Conservation (phyloP, 306 rosid species). For the Glycyrrhiza uralensis region DNA sequence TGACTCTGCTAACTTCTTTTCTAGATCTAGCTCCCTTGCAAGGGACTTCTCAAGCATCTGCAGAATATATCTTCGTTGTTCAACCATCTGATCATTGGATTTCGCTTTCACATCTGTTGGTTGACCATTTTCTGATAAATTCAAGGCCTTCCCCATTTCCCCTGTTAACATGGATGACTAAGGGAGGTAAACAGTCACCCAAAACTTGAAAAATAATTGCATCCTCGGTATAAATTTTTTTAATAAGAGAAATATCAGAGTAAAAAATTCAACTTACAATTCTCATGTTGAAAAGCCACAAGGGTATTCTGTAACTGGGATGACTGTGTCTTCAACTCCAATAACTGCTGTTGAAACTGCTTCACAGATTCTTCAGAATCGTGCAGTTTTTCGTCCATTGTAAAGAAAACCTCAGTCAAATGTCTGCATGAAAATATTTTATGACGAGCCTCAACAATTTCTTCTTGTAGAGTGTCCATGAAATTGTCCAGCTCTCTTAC, state of each 20-base stretch:
- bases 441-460: constrained; percentile 59
- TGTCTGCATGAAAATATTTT: constrained; percentile 71
- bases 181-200: constrained; percentile 27
- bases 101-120: constrained; percentile 37
- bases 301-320: constrained; percentile 69
- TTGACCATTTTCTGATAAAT: constrained; percentile 45
- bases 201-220: constrained; percentile 7
- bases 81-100: constrained; percentile 55
- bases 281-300: constrained; percentile 48
- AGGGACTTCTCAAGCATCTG: constrained; percentile 87
- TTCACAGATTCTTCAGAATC: constrained; percentile 69
- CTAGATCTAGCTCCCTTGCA: constrained; percentile 81
- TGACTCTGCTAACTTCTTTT: constrained; percentile 73
- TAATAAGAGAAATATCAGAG: constrained; percentile 12
- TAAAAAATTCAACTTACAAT: constrained; percentile 41
- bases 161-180: constrained; percentile 50
- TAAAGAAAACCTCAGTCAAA: constrained; percentile 47
- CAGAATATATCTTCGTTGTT: constrained; percentile 71
- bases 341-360: constrained; percentile 65
- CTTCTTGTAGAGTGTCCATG: constrained; percentile 69
- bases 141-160: constrained; percentile 39
- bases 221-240: not conserved
- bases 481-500: constrained; percentile 78
- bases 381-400: constrained; percentile 62
- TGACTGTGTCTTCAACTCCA: constrained; percentile 70